These are phyloP conservation scores for Parascedosporium putredinis DNA, from an alignment of 2,329 filamentous ascomycete genomes.

Conservation along the genomic window DNA sequence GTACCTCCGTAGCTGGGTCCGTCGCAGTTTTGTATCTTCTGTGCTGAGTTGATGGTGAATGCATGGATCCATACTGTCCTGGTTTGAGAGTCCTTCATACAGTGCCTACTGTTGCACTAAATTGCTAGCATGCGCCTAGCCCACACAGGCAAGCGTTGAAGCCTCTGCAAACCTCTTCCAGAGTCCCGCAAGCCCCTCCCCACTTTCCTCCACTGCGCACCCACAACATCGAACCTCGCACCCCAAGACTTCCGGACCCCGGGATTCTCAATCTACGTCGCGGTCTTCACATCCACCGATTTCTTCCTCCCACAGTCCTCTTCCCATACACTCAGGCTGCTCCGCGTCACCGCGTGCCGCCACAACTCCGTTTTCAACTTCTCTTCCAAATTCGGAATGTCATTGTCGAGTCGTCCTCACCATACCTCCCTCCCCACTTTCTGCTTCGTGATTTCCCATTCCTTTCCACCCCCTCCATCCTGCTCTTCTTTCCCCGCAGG, in stretches of 20 bases:
- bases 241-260: constrained; percentile 3
- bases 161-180: not conserved
- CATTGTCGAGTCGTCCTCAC: too few relatives aligned
- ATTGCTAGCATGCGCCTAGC: not conserved
- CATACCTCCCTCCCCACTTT: too few relatives aligned
- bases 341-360: not conserved
- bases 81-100: too few relatives aligned
- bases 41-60: too few relatives aligned
- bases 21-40: too few relatives aligned
- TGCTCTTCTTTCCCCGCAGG: not conserved
- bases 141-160: constrained; percentile 4
- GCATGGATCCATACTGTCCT: too few relatives aligned
- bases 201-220: not conserved
- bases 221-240: constrained; percentile 1
- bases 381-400: too few relatives aligned
- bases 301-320: not conserved
- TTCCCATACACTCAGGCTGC: not conserved
- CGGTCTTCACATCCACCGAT: not conserved
- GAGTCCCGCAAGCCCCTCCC: not conserved
- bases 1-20: too few relatives aligned
- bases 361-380: too few relatives aligned
- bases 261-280: not conserved
- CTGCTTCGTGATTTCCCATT: too few relatives aligned
- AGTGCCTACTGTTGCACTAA: too few relatives aligned
- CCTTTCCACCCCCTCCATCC: too few relatives aligned